A percentile compares a stretch with the other conserved stretches of the same genome.
phyloP scores from a whole-genome alignment of 345 rosid genomes.

The Acer negundo region DNA sequence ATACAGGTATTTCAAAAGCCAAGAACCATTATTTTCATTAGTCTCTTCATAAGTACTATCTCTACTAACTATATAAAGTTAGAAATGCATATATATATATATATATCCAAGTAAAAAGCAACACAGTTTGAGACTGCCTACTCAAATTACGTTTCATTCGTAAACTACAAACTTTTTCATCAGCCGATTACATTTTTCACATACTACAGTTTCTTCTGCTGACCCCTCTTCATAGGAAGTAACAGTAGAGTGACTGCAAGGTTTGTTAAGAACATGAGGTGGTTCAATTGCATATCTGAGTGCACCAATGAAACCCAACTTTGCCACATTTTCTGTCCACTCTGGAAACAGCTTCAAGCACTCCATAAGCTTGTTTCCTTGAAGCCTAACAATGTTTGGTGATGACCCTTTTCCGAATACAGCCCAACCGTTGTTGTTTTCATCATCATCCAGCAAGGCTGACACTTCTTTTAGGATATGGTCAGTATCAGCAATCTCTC shows the following conservation, averaged over 20 bases:
- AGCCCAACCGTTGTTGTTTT: conserved; percentile 56
- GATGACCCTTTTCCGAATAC: conserved; percentile 52
- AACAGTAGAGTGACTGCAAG: conserved; percentile 45
- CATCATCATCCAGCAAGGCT: conserved; percentile 47
- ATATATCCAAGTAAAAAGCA: conserved; percentile 3
- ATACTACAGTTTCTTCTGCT: conserved; percentile 32
- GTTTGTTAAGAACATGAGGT: conserved; percentile 11
- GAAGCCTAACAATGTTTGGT: conserved; percentile 35
- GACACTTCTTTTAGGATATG: conserved; percentile 45
- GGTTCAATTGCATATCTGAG: conserved; percentile 44
- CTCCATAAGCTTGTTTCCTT: conserved; percentile 38
- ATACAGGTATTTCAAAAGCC: neutral
- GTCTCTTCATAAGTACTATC: neutral
- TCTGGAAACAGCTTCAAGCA: conserved; percentile 41
- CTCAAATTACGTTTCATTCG: conserved; percentile 35
- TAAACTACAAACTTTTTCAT: conserved; percentile 59
- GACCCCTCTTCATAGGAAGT: conserved; percentile 45
- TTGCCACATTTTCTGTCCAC: conserved; percentile 53
- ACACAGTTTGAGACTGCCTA: neutral
- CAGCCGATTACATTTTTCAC: conserved; percentile 64
- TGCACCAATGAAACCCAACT: conserved; percentile 55
- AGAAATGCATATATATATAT: neutral
- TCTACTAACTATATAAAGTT: neutral
- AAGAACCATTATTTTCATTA: neutral
- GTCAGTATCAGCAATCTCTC: conserved; percentile 32